Percentiles rank a stretch among this genome's conserved stretches.
phyloP scores from a whole-genome alignment of 768 basidiomycete genomes.

The Chalciporus chontae region DNA sequence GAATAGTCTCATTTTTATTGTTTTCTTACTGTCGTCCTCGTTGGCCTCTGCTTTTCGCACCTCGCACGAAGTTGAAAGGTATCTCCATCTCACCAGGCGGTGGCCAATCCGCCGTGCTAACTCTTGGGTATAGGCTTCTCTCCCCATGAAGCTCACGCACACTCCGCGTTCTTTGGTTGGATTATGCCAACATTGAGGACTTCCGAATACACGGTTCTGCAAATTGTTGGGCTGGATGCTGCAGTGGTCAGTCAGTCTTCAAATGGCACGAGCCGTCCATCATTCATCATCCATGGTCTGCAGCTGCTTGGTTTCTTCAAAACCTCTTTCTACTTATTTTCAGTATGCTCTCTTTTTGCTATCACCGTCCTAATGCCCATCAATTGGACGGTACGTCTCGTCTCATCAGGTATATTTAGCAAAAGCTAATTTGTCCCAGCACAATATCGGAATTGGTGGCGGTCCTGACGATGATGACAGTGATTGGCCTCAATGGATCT shows the following conservation, averaged over 20 bases:
- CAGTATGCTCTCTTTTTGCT: constrained; percentile 79
- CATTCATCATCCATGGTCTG: constrained; percentile 1
- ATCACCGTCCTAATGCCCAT: constrained; percentile 88
- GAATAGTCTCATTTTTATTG: constrained; percentile 73
- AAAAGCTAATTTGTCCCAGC: constrained; percentile 37
- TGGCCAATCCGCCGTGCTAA: background rate
- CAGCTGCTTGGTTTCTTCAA: constrained; percentile 95
- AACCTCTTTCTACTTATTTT: constrained; percentile 90
- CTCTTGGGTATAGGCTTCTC: constrained; percentile 67
- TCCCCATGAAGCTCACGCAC: constrained; percentile 87
- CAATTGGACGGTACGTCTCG: constrained; percentile 74
- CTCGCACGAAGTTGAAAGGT: constrained; percentile 94
- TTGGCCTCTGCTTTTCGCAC: constrained; percentile 89
- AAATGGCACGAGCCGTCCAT: background rate
- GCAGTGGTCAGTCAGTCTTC: constrained; percentile 70
- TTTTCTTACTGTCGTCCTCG: constrained; percentile 88
- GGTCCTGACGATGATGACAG: constrained; percentile 36
- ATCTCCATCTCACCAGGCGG: constrained; percentile 2
- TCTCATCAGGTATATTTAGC: background rate
- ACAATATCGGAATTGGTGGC: constrained; percentile 69
- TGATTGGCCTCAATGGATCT: constrained; percentile 44
- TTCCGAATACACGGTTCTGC: constrained; percentile 89
- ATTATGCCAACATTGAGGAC: constrained; percentile 87
- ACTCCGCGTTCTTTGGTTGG: constrained; percentile 92
- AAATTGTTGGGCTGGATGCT: constrained; percentile 95